Percentiles rank a stretch among this genome's conserved stretches.
Evolutionary conservation across 495 filamentous ascomycete genomes (phyloP).

Genomic region (Neurospora sp.): DNA sequence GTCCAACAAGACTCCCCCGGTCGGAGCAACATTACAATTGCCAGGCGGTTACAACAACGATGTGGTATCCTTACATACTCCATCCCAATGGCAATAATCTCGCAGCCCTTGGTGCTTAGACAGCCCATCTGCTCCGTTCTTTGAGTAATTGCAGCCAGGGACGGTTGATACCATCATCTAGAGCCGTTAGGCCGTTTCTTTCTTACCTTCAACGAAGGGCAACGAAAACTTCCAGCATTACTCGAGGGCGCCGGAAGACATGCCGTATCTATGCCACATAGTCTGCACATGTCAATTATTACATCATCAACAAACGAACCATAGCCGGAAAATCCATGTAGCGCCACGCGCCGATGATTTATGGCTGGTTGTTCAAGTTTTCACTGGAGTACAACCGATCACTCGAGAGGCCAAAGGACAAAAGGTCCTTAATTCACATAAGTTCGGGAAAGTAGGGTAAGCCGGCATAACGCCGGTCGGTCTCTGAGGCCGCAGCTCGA

Average conservation of each 20-base stretch:
- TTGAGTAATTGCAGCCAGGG: background rate
- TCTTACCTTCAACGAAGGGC: background rate
- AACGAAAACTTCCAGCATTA: background rate
- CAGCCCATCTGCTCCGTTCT: background rate
- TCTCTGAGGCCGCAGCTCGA: conserved; percentile 51
- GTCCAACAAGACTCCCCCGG: background rate
- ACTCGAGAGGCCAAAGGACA: background rate
- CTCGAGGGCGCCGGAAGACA: background rate
- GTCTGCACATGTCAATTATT: background rate
- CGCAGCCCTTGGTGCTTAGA: background rate
- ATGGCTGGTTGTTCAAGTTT: background rate
- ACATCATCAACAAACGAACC: background rate
- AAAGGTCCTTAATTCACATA: background rate
- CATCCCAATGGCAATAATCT: background rate
- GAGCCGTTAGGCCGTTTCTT: too few relatives aligned
- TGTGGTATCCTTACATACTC: background rate
- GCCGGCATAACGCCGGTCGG: conserved; percentile 53
- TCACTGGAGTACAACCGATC: background rate
- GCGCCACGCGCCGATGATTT: background rate
- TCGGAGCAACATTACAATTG: background rate
- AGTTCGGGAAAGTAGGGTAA: conserved; percentile 23
- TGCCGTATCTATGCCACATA: too few relatives aligned
- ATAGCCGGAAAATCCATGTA: background rate
- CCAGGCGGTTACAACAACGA: background rate
- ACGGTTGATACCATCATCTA: background rate